A percentile compares a stretch with the other conserved stretches of the same genome.
Evolutionary conservation across 1,284 basidiomycete genomes (phyloP).

Genomic region (Marasmius sp.): DNA sequence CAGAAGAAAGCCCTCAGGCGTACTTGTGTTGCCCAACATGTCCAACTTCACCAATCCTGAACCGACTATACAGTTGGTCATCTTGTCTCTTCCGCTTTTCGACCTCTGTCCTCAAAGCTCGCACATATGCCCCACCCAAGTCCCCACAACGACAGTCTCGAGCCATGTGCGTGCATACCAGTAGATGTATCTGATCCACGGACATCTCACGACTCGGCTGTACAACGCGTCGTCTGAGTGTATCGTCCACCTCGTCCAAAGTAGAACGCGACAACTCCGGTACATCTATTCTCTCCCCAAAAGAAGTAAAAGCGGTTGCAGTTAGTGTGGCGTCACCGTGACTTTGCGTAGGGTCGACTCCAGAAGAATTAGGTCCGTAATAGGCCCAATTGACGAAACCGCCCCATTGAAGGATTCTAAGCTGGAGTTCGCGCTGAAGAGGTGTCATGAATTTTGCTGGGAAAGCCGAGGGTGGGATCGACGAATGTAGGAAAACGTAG

Average conservation of each 20-base stretch:
- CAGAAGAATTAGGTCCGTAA: conserved; percentile 28
- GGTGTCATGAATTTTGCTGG: conserved; percentile 49
- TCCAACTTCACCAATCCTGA: conserved; percentile 63
- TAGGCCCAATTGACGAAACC: conserved; percentile 64
- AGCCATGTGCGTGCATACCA: conserved; percentile 72
- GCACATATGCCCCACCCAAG: conserved; percentile 52
- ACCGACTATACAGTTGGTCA: conserved; percentile 22
- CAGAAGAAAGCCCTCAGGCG: conserved; percentile 24
- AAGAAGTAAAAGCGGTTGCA: conserved; percentile 51
- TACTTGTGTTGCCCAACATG: conserved; percentile 88
- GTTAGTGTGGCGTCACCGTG: conserved; percentile 22
- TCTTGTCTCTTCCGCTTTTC: conserved; percentile 27
- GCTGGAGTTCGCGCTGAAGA: conserved; percentile 51
- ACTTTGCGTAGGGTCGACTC: conserved; percentile 11
- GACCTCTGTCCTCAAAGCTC: conserved; percentile 42
- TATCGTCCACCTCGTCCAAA: conserved; percentile 42
- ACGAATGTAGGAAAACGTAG: conserved; percentile 58
- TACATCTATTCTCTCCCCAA: conserved; percentile 47
- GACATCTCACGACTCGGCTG: conserved; percentile 7
- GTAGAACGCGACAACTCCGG: conserved; percentile 46
- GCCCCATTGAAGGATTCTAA: conserved; percentile 43
- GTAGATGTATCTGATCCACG: conserved; percentile 46
- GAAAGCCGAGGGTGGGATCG: conserved; percentile 46
- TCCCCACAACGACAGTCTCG: conserved; percentile 78
- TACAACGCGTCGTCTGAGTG: conserved; percentile 36